Percentiles rank a stretch among this genome's conserved stretches.
Evolutionary conservation across 768 basidiomycete species (phyloP).

Genomic region (Sutorius australiensis): DNA sequence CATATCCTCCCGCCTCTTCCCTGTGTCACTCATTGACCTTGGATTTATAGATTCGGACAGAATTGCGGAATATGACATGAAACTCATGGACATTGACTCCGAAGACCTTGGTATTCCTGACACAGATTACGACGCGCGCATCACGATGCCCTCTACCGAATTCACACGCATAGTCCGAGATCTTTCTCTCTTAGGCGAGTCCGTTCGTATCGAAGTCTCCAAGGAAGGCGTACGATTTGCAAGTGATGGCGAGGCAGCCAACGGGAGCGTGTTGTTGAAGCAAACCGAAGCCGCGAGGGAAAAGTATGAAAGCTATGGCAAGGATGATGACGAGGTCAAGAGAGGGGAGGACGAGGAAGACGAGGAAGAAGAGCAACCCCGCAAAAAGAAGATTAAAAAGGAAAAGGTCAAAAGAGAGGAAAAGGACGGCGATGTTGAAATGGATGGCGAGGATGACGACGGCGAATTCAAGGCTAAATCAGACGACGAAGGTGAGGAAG

Average conservation of each 20-base stretch:
- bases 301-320: slow-evolving; percentile 38
- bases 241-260: slow-evolving; percentile 92
- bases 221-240: slow-evolving; percentile 95
- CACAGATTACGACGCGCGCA: slow-evolving; percentile 92
- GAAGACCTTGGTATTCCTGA: slow-evolving; percentile 95
- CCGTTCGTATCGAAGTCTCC: slow-evolving; percentile 89
- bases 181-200: slow-evolving; percentile 85
- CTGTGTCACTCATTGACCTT: background rate
- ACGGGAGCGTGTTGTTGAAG: slow-evolving; percentile 80
- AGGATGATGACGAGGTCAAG: slow-evolving; percentile 39
- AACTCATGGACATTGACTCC: slow-evolving; percentile 98
- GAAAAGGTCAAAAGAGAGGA: slow-evolving; percentile 40
- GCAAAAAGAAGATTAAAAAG: slow-evolving; percentile 32
- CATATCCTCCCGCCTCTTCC: slow-evolving; percentile 25
- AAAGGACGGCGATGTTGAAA: slow-evolving; percentile 42
- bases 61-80: slow-evolving; percentile 98
- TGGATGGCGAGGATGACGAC: slow-evolving; percentile 48
- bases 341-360: slow-evolving; percentile 45
- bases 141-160: slow-evolving; percentile 81
- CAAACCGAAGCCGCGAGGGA: slow-evolving; percentile 57
- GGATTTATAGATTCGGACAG: slow-evolving; percentile 70
- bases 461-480: slow-evolving; percentile 41
- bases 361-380: slow-evolving; percentile 25
- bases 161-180: slow-evolving; percentile 93
- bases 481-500: slow-evolving; percentile 46